These are phyloP conservation scores for Acacia melanoxylon DNA, from an alignment of 306 rosid genomes.

Conservation along the genomic window DNA sequence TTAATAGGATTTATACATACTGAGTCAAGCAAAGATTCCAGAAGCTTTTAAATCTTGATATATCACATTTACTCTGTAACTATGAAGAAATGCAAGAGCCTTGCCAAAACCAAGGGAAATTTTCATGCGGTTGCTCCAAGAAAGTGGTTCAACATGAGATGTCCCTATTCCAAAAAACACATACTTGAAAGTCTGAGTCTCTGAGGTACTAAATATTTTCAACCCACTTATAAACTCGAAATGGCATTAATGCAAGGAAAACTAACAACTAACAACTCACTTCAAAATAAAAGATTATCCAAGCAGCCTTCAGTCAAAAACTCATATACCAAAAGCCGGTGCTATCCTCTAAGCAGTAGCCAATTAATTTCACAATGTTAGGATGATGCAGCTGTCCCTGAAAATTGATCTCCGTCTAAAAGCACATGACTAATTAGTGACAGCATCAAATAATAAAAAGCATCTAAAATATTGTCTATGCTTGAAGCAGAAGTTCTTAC, in stretches of 20 bases:
- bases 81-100: slow-evolving; percentile 93
- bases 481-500: too few species aligned
- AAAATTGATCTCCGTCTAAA: slow-evolving; percentile 86
- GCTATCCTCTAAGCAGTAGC: slow-evolving; percentile 94
- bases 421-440: slow-evolving; percentile 34
- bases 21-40: slow-evolving; percentile 78
- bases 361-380: slow-evolving; percentile 84
- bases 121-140: slow-evolving; percentile 84
- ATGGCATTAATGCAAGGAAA: slow-evolving; percentile 11
- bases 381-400: slow-evolving; percentile 91
- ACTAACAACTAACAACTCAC: slow-evolving; percentile 50
- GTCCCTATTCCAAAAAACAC: slow-evolving; percentile 58
- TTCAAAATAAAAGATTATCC: slow-evolving; percentile 87
- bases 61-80: slow-evolving; percentile 86
- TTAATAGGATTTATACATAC: slow-evolving; percentile 40
- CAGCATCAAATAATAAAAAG: background rate
- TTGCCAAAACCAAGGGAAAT: slow-evolving; percentile 86
- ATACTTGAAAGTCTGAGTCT: background rate
- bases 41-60: slow-evolving; percentile 76
- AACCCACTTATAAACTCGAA: slow-evolving; percentile 4
- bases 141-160: slow-evolving; percentile 80
- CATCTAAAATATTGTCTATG: too few species aligned
- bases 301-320: slow-evolving; percentile 82
- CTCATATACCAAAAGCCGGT: slow-evolving; percentile 82
- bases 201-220: slow-evolving; percentile 9